Base-by-base conservation (phyloP, 139 green algal species). In the Chlamydomonas incerta region DNA sequence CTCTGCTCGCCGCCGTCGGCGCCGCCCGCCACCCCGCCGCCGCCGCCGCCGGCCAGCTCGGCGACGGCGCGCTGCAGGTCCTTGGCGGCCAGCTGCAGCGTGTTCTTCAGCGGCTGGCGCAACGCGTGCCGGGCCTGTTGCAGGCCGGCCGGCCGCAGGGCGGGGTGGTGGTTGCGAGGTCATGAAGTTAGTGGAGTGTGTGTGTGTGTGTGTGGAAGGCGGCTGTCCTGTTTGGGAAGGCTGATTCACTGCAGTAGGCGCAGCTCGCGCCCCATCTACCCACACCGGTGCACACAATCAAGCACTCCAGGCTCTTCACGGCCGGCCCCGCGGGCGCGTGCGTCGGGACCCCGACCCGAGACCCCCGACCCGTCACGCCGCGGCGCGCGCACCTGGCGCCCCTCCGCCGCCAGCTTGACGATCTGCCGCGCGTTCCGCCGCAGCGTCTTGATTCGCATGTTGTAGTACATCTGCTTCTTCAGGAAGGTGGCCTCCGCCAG, bases 381-480 rank as follows among this genome's bases (percentile, higher is more conserved):
- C n/a, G n/a, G n/a, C 41, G 8, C 41, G 8, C 77, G 26, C 65
- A 88, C 89, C 89, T 89, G 87, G 57, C 85, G 85, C 1, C 89
- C 86, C 65, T 92, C 89, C 37, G 55, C 62, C 24, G 89, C 89
- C 41, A 89, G 75, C 55, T 77, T 84, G 33, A 92, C 80, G 76
- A 92, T 86, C 57, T 92, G 89, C 50, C 89, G 76, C 11, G 89
- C 85, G 52, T 94, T 93, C 6, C 94, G 83, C 26, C 85, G 75
- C 83, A 97, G 86, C 52, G 92, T 96, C 87, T 94, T 96, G 62
- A 93, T 93, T 55, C 94, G 91, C 95, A 97, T 97, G 93, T 95
- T 97, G 91, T 97, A 97, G 91, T 96, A 97, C 91, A 97, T 95
- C 74, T 93, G 91, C 90, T 97, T 97, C 90, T 97, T 97, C 0